Evolutionary conservation across 2,329 filamentous ascomycete species (phyloP).

Genomic region (Colletotrichum gloeosporioides): DNA sequence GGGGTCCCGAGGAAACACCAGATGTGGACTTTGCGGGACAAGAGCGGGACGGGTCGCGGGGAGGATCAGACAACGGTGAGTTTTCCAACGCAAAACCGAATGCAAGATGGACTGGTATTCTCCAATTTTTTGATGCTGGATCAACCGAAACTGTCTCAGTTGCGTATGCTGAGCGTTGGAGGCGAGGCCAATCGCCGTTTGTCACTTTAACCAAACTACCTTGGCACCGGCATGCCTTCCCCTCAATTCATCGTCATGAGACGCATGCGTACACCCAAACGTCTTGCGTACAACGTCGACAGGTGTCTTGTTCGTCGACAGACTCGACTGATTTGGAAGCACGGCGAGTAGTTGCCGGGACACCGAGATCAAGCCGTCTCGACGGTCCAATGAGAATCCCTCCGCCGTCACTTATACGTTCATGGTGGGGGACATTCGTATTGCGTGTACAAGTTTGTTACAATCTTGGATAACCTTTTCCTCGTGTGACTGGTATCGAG

Average conservation of each 20-base stretch:
- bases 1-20: background rate
- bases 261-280: background rate
- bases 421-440: background rate
- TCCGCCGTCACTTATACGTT: background rate
- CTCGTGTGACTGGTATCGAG: background rate
- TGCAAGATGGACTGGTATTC: background rate
- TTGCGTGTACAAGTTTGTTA: background rate
- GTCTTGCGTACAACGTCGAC: background rate
- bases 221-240: background rate
- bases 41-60: background rate
- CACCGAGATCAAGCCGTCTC: background rate
- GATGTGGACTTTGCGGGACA: background rate
- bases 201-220: conserved; percentile 34
- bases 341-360: background rate
- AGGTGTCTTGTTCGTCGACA: background rate
- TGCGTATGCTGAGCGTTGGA: background rate
- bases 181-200: background rate
- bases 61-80: background rate
- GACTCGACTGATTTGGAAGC: background rate
- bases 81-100: background rate
- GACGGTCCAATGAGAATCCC: background rate
- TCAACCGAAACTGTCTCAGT: background rate
- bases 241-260: background rate
- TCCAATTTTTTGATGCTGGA: background rate
- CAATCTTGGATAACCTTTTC: background rate